These are phyloP conservation scores for Arthroderma uncinatum DNA, from an alignment of 2,329 filamentous ascomycete species.

Conservation along the genomic window DNA sequence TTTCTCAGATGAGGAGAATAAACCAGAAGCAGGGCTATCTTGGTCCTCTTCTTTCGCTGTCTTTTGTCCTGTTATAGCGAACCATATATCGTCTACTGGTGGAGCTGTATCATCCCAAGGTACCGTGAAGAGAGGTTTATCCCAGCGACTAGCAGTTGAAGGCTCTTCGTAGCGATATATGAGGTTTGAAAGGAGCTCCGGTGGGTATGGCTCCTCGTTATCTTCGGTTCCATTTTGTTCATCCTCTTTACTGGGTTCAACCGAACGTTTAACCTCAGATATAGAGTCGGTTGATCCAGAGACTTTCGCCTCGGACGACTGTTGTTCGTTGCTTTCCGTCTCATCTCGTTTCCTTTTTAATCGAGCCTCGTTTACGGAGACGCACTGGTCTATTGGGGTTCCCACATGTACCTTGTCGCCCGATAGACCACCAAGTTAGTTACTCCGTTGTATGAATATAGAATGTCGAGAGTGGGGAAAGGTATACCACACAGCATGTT, in stretches of 20 bases:
- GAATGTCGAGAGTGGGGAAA: background rate
- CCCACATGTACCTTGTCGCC: slow-evolving; percentile 44
- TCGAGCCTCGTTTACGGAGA: slow-evolving; percentile 41
- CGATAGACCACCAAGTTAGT: background rate
- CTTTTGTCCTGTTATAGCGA: slow-evolving; percentile 38
- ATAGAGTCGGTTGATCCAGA: background rate
- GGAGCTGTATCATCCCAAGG: slow-evolving; percentile 45
- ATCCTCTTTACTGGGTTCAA: slow-evolving; percentile 6
- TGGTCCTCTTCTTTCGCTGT: slow-evolving; percentile 17
- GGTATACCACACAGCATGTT: slow-evolving; percentile 47
- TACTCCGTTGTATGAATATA: background rate
- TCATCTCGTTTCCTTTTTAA: slow-evolving; percentile 14
- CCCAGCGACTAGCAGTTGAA: slow-evolving; percentile 55
- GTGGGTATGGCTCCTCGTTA: slow-evolving; percentile 36
- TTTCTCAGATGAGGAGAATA: background rate
- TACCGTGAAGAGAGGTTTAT: slow-evolving; percentile 54
- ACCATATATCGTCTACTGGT: slow-evolving; percentile 51
- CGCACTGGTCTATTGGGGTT: slow-evolving; percentile 45
- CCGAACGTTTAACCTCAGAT: background rate
- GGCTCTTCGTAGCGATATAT: slow-evolving; percentile 57
- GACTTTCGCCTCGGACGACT: background rate
- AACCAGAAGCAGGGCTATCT: slow-evolving; percentile 5
- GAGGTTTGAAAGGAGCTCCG: slow-evolving; percentile 51
- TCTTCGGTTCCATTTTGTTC: slow-evolving; percentile 10
- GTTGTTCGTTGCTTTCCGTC: slow-evolving; percentile 1